Evolutionary conservation across 495 filamentous ascomycete genomes (phyloP).

Genomic region (Hypoxylon fragiforme): DNA sequence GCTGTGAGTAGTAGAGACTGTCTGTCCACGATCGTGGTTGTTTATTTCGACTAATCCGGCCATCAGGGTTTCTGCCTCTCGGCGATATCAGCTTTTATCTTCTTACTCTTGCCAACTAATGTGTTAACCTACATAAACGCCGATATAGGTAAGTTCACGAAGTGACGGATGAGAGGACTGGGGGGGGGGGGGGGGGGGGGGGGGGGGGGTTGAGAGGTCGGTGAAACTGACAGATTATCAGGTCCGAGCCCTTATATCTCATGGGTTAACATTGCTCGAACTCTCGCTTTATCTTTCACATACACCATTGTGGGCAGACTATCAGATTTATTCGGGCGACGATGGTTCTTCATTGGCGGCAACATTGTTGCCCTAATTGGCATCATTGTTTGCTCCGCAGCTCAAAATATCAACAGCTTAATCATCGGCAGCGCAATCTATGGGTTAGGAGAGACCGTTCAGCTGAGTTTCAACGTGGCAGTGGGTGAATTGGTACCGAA

Average conservation of each 20-base stretch:
- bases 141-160: conserved; percentile 31
- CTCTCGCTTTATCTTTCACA: conserved; percentile 38
- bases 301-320: conserved; percentile 51
- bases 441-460: conserved; percentile 42
- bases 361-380: conserved; percentile 48
- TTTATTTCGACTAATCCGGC: conserved; percentile 1
- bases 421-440: conserved; percentile 47
- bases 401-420: conserved; percentile 47
- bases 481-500: conserved; percentile 54
- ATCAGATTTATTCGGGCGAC: conserved; percentile 58
- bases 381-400: conserved; percentile 48
- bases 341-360: conserved; percentile 54
- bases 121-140: conserved; percentile 37
- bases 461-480: conserved; percentile 48
- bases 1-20: conserved; percentile 23
- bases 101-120: conserved; percentile 35
- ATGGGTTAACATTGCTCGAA: conserved; percentile 44
- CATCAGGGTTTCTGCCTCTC: conserved; percentile 32
- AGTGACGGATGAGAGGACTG: neutral
- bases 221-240: no score
- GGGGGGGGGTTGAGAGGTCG: conserved; percentile 27
- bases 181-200: neutral
- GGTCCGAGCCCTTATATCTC: conserved; percentile 44
- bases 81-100: conserved; percentile 35
- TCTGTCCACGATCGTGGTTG: neutral